Percentiles rank a stretch among this genome's conserved stretches.
These are phyloP conservation scores for Haplosporangium sp. DNA, from an alignment of 371 early-diverging fungal species.

Conservation along the genomic window DNA sequence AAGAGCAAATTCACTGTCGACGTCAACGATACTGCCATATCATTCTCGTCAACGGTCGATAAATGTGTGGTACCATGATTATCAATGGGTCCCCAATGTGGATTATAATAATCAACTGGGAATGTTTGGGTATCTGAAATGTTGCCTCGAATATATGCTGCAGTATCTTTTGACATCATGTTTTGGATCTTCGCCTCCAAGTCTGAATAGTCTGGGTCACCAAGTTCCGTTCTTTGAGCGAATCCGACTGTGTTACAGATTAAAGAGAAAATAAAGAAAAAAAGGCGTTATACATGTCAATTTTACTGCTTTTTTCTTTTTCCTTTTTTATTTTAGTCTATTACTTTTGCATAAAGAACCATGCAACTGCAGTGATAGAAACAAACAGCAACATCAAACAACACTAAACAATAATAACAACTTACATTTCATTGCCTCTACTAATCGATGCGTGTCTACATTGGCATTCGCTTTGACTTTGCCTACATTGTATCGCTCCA, in stretches of 20 bases:
- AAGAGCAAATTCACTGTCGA: slow-evolving; percentile 96
- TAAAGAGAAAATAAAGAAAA: no score
- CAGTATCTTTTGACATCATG: slow-evolving; percentile 78
- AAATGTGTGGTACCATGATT: slow-evolving; percentile 98
- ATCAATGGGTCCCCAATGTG: slow-evolving; percentile 80
- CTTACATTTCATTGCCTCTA: slow-evolving; percentile 91
- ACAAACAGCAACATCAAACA: no score
- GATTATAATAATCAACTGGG: slow-evolving; percentile 79
- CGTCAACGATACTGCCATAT: slow-evolving; percentile 91
- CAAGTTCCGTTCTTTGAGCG: slow-evolving; percentile 86
- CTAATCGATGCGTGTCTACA: slow-evolving; percentile 79
- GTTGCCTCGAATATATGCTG: slow-evolving; percentile 72
- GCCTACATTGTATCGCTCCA: slow-evolving; percentile 85
- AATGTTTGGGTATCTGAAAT: slow-evolving; percentile 72
- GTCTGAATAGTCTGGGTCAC: slow-evolving; percentile 82
- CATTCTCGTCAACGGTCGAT: slow-evolving; percentile 89
- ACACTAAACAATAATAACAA: background rate
- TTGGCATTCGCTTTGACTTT: slow-evolving; percentile 61
- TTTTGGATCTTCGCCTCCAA: slow-evolving; percentile 64
- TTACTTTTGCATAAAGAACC: background rate
- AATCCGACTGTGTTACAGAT: slow-evolving; percentile 65
- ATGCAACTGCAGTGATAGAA: background rate
- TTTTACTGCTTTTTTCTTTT: background rate
- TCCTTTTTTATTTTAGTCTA: no score
- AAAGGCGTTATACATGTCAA: background rate